Conservation (phyloP, 2,329 filamentous ascomycete species). For the Esteya vermicola region DNA sequence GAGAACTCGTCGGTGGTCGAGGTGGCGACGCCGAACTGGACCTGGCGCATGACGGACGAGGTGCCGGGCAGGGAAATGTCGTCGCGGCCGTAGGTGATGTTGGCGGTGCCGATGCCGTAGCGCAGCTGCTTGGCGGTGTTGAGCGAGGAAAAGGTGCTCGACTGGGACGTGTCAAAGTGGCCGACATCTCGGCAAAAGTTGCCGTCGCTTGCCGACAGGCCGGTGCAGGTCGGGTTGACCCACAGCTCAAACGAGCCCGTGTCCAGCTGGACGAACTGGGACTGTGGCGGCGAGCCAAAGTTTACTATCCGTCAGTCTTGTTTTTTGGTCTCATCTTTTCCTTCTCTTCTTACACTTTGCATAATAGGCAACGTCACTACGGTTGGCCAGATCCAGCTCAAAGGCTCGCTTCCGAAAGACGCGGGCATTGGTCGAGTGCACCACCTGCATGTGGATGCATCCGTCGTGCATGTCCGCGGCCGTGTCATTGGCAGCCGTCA, state of each 20-base stretch:
- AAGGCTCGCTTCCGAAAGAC: slow-evolving; percentile 27
- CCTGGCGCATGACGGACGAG: slow-evolving; percentile 26
- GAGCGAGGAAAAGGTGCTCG: slow-evolving; percentile 22
- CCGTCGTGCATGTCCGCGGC: slow-evolving; percentile 12
- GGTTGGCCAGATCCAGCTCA: slow-evolving; percentile 31
- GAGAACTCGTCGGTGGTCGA: slow-evolving; percentile 30
- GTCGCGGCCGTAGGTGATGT: slow-evolving; percentile 35
- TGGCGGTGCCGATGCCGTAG: slow-evolving; percentile 37
- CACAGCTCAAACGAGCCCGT: slow-evolving; percentile 47
- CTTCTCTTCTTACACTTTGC: slow-evolving; percentile 25
- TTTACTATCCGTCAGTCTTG: slow-evolving; percentile 18
- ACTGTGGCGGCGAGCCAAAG: slow-evolving; percentile 39
- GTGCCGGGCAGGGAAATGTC: slow-evolving; percentile 27
- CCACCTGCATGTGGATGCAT: slow-evolving; percentile 25
- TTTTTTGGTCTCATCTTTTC: no score
- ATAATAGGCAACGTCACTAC: slow-evolving; percentile 40
- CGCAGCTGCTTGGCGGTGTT: slow-evolving; percentile 23
- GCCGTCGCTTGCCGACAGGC: slow-evolving; percentile 24
- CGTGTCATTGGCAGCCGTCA: neutral
- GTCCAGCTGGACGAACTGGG: slow-evolving; percentile 40
- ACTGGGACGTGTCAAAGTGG: slow-evolving; percentile 26
- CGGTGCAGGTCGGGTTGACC: slow-evolving; percentile 46
- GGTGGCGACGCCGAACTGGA: slow-evolving; percentile 54
- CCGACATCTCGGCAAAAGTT: slow-evolving; percentile 32
- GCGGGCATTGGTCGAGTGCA: slow-evolving; percentile 26